Evolutionary conservation across 1,139 yeast species (phyloP), one percentile per base, ranked within the genome.

Genomic region (Hyphopichia burtonii): DNA sequence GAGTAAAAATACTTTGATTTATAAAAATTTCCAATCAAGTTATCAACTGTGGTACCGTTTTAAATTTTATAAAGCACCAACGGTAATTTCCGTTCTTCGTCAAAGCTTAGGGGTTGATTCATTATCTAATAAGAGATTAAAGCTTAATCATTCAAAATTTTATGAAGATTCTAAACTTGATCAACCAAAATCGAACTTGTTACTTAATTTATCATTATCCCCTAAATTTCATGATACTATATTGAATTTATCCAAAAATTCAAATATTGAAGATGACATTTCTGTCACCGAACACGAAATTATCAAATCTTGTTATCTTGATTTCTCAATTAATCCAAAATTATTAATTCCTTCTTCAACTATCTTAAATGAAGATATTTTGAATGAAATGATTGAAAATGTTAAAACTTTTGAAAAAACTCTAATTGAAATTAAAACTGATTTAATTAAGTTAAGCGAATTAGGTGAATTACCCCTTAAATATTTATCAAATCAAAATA

Each of bases 391-490:
- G 54, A 60, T 71, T 37, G 54, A 50, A 34, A 64, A 61, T 42
- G 63, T 73, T 32, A 53, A 61, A 44, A 51, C 49, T 9, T 61
- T 68, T 43, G 63, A 69, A 52, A 52, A 56, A 32, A 67, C 68
- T 48, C 61, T 77, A 47, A 61, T 55, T 40, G 62, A 49, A 51
- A 69, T 50, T 44, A 72, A 51, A 48, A 55, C 36, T 56, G 78
- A 61, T 58, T 75, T 59, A 53, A 58, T 48, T 40, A 54, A 47
- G 51, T 74, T 58, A 54, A 71, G 73, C 63, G 60, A 66, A 55
- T 47, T 80, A 66, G 69, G 87, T 66, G 54, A 75, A 44, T 63
- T 77, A 47, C 82, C 83, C 10, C 59, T 77, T 44, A 71, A 68
- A 45, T 69, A 65, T 47, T 52, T 65, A 28, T 45, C 57, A 11